Conservation (phyloP, 306 rosid genomes). For the Urtica urens region DNA sequence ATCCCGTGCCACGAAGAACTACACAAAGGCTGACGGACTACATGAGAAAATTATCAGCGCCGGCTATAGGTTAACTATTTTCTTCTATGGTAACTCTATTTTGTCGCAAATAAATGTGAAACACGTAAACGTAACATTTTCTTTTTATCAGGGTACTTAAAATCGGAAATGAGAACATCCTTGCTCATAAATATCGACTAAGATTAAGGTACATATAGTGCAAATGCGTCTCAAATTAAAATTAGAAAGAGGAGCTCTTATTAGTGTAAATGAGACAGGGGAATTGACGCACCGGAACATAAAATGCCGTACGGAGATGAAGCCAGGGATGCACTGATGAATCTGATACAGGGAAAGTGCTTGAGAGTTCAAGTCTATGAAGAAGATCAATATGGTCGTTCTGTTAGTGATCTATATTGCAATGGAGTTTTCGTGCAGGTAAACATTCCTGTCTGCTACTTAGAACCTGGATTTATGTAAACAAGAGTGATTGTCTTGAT, state of each 20-base stretch:
- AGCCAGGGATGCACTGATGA: constrained; percentile 52
- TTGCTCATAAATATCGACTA: constrained; percentile 66
- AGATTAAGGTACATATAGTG: constrained; percentile 53
- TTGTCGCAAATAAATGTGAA: too few species aligned
- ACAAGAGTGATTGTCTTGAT: background rate
- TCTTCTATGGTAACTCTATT: too few species aligned
- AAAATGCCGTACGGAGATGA: constrained; percentile 76
- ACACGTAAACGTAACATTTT: too few species aligned
- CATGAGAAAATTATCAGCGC: constrained; percentile 50
- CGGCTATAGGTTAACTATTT: constrained; percentile 60
- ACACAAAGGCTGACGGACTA: constrained; percentile 51
- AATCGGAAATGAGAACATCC: constrained; percentile 53
- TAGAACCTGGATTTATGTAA: too few species aligned
- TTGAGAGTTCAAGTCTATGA: constrained; percentile 64
- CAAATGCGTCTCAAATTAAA: too few species aligned
- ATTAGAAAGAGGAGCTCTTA: too few species aligned
- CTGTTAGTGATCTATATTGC: constrained; percentile 62
- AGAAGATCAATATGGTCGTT: constrained; percentile 77
- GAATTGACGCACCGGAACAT: constrained; percentile 86
- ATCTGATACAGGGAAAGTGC: constrained; percentile 57
- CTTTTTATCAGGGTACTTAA: too few species aligned
- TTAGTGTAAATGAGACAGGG: constrained; percentile 67
- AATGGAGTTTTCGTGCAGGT: constrained; percentile 74
- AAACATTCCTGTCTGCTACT: constrained; percentile 1
- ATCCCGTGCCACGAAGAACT: constrained; percentile 41